Evolutionary conservation across 176 grass and related monocot species (phyloP), one percentile per base, ranked within the genome.

Genomic region (Alopecurus myosuroides): DNA sequence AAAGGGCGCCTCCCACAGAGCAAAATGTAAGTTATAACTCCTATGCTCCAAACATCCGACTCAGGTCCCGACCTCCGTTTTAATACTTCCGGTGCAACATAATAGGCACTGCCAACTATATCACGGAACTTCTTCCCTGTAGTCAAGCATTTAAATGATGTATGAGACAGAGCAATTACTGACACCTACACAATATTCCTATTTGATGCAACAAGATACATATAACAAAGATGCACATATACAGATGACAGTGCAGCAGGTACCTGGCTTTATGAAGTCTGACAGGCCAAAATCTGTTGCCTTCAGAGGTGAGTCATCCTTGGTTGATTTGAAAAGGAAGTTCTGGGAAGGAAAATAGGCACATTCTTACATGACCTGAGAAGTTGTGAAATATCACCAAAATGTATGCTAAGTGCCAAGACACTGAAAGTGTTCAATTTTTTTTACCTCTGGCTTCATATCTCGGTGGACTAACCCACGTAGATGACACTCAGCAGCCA

Each of bases 41-140:
- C 97, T 92, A 99, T 99, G 81, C 97, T 99, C 97, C 97, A 99
- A 80, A 99, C 97, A 77, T 99, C 97, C 18, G 97, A 99, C 70
- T 96, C 94, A 49, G 97, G 97, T 14, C 97, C 97, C 30, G 97
- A 99, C 23, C 87, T 78, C 0, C 97, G 88, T 81, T 96, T 99
- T 81, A 99, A 74, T 51, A 99, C 97, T 90, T 99, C 97, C 40
- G 97, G 97, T 50, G 97, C 97, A 44, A 99, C 97, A 91, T 99
- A 99, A 89, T 99, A 96, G 25, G 94, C 97, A 90, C 97, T 99
- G 50, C 97, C 97, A 89, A 99, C 97, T 79, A 96, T 96, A 88
- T 94, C 97, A 57, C 85, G 86, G 46, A 99, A 99, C 86, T 92
- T 99, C 55, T 87, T 91, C 40, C 89, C 97, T 99, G 73, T 42